Conservation (phyloP, 2,329 filamentous ascomycete species). For the Chaetomium sp. region DNA sequence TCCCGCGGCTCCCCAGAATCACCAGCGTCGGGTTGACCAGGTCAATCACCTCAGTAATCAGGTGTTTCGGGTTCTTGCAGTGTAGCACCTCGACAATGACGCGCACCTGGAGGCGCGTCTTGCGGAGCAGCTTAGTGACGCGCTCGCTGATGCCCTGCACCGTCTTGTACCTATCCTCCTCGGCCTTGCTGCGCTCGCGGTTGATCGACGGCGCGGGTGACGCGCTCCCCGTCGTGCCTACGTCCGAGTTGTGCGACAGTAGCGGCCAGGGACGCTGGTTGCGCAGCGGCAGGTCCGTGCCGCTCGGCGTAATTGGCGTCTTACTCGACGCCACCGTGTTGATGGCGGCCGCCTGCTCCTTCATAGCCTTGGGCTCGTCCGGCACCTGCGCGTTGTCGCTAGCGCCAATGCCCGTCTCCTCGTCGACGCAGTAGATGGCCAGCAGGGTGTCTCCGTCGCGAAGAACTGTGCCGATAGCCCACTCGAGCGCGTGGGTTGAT, state of each 20-base stretch:
- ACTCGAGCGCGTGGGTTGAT: constrained; percentile 91
- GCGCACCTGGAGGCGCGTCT: constrained; percentile 88
- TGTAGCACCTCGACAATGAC: constrained; percentile 96
- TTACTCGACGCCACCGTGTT: constrained; percentile 59
- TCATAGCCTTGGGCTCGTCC: constrained; percentile 73
- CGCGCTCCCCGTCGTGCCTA: constrained; percentile 38
- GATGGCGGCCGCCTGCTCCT: constrained; percentile 73
- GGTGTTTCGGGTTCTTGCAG: constrained; percentile 95
- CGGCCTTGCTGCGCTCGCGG: constrained; percentile 60
- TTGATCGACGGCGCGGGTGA: constrained; percentile 52
- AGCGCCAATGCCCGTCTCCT: constrained; percentile 68
- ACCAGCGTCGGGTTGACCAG: constrained; percentile 88
- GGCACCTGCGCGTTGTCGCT: constrained; percentile 59
- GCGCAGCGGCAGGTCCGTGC: constrained; percentile 39
- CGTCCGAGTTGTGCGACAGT: constrained; percentile 37
- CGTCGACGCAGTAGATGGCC: constrained; percentile 90
- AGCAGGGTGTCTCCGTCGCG: constrained; percentile 92
- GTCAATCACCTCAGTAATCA: constrained; percentile 97
- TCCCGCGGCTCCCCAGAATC: constrained; percentile 86
- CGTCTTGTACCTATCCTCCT: constrained; percentile 78
- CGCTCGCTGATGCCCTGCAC: constrained; percentile 82
- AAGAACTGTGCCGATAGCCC: constrained; percentile 94
- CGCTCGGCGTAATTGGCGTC: constrained; percentile 36
- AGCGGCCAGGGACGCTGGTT: constrained; percentile 40
- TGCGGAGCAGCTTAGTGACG: constrained; percentile 81